Evolutionary conservation across 768 basidiomycete genomes (phyloP).

Genomic region (Russula earlei): DNA sequence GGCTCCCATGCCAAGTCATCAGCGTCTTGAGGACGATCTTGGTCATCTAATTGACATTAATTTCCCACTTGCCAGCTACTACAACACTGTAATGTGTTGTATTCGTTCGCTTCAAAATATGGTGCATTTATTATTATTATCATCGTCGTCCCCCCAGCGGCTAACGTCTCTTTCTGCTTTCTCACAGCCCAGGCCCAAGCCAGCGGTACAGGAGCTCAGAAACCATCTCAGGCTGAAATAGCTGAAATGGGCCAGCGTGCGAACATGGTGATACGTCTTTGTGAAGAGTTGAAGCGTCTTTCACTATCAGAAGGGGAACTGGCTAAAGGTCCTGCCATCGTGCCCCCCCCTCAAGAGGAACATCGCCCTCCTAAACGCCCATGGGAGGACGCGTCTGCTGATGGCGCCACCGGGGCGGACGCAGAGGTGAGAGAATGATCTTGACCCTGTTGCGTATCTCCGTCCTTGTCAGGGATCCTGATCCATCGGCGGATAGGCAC

Average conservation of each 20-base stretch:
- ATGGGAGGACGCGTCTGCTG: conserved; percentile 64
- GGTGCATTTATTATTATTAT: conserved; percentile 37
- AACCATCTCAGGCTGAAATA: conserved; percentile 45
- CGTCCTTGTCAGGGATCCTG: conserved; percentile 10
- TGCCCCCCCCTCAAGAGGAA: conserved; percentile 33
- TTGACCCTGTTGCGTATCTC: conserved; percentile 9
- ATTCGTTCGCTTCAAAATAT: conserved; percentile 58
- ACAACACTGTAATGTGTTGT: conserved; percentile 51
- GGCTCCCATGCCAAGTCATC: background rate
- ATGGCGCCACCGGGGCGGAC: conserved; percentile 23
- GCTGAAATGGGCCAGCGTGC: conserved; percentile 64
- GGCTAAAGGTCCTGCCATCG: conserved; percentile 20
- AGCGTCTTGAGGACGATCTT: background rate
- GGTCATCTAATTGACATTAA: conserved; percentile 13
- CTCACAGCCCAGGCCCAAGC: conserved; percentile 31
- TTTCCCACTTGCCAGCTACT: conserved; percentile 35
- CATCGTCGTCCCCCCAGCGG: background rate
- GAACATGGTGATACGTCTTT: conserved; percentile 52
- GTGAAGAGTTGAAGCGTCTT: conserved; percentile 49
- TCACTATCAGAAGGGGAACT: conserved; percentile 22
- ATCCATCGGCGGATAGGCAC: conserved; percentile 31
- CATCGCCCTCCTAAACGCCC: conserved; percentile 64
- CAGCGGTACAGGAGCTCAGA: conserved; percentile 37
- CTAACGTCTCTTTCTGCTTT: background rate
- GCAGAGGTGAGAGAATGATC: conserved; percentile 12